phyloP scores from a whole-genome alignment of 2,329 filamentous ascomycete species.

The Parastagonospora avenae region DNA sequence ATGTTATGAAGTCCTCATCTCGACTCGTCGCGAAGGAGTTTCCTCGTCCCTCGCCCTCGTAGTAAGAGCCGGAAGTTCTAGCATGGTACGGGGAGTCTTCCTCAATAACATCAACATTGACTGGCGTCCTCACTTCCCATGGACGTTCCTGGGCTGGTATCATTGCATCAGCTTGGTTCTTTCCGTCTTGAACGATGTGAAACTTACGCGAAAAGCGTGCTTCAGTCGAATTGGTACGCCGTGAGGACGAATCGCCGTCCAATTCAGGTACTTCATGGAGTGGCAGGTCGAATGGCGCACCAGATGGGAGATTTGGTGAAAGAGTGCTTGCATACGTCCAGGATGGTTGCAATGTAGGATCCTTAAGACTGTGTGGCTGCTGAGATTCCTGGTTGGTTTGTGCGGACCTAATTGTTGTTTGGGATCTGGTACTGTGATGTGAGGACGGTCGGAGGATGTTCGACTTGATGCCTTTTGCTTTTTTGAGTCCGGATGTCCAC shows the following conservation, averaged over 20 bases:
- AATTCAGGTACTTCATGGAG: conserved; percentile 35
- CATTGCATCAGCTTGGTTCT: not conserved
- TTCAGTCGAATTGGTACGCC: conserved; percentile 32
- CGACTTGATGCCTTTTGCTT: conserved; percentile 34
- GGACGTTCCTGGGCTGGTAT: conserved; percentile 29
- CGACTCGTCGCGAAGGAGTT: too few relatives aligned
- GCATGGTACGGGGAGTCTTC: not conserved
- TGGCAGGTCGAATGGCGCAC: conserved; percentile 34
- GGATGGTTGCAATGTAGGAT: conserved; percentile 34
- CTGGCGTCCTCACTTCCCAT: conserved; percentile 28
- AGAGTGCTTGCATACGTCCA: conserved; percentile 40
- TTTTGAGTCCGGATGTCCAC: conserved; percentile 42
- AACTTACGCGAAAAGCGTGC: conserved; percentile 36
- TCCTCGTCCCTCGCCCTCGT: too few relatives aligned
- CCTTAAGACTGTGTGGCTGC: conserved; percentile 21
- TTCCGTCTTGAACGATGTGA: not conserved
- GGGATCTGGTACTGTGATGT: conserved; percentile 19
- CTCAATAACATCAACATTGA: conserved; percentile 25
- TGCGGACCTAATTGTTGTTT: conserved; percentile 6
- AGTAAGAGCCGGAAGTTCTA: not conserved
- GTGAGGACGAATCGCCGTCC: conserved; percentile 38
- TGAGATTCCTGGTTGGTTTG: conserved; percentile 9
- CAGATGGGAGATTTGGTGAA: conserved; percentile 39
- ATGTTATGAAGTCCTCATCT: conserved; percentile 1
- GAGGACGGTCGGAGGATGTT: conserved; percentile 25